Base-by-base conservation (phyloP, 1,284 basidiomycete species). In the Cryptococcus sp. region DNA sequence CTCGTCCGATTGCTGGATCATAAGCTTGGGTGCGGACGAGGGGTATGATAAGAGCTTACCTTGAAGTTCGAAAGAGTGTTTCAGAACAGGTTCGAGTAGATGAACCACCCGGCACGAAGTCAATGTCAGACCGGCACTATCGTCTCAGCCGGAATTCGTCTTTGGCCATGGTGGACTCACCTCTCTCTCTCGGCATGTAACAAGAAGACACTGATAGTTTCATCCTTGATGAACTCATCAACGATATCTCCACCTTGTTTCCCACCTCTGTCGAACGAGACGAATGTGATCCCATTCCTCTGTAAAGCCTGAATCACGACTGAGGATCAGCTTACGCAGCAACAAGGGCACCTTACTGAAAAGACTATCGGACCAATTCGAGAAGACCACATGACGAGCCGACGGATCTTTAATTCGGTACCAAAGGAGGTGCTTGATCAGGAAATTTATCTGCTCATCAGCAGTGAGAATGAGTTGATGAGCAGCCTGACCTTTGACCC, bases 21-120 rank as follows among this genome's bases (percentile, higher is more conserved):
- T n/a, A n/a, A n/a, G n/a, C n/a, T n/a, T n/a, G n/a, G n/a, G n/a
- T n/a, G 22, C 32, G 39, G 23, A 16, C 23, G 7, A 10, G 34
- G n/a, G n/a, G 34, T n/a, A 36, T 36, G 31, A n/a, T n/a, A n/a
- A n/a, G 10, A 11, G 46, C 62, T 53, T 48, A 63, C 68, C 70
- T 61, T 76, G 74, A 18, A 76, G 64, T 51, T 76, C 74, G 45
- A 73, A 76, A n/a, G 61, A 64, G 55, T 72, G 72, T 41, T 66
- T 66, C 49, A 76, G 54, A 3, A 76, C 71, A 2, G 74, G 74
- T 52, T 76, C 74, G 21, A 76, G 64, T 11, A 76, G 57, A 52
- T 76, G 74, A n/a, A 74, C 72, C 1, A 72, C 70, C n/a, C 59
- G 55, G 28, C 70, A 72, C 1, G 68, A 64, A 0, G 74, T 76